Evolutionary conservation across 2,329 filamentous ascomycete genomes (phyloP).

Genomic region (Exophiala phaeomuriformis): DNA sequence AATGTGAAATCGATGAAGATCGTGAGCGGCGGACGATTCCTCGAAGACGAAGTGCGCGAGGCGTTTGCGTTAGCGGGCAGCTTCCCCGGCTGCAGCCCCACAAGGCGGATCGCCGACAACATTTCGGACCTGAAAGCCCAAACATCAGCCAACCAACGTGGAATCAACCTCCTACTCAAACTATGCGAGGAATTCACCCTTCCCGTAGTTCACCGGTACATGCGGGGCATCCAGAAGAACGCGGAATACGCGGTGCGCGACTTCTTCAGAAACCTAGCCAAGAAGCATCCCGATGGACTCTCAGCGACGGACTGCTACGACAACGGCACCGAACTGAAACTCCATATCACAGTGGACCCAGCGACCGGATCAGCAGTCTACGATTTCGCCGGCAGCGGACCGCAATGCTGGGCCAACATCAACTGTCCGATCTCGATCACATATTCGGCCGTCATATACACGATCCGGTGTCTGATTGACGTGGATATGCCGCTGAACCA

Average conservation of each 20-base stretch:
- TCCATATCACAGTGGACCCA: constrained; percentile 32
- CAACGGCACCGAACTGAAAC: constrained; percentile 33
- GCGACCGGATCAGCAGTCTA: constrained; percentile 31
- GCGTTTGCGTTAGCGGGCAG: constrained; percentile 3
- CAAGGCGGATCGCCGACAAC: constrained; percentile 36
- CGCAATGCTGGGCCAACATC: constrained; percentile 19
- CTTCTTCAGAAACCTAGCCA: constrained; percentile 27
- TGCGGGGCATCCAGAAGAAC: constrained; percentile 35
- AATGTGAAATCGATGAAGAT: constrained; percentile 38
- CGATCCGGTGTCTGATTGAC: constrained; percentile 28
- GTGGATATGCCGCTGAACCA: constrained; percentile 33
- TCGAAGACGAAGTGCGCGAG: constrained; percentile 22
- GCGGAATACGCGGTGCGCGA: constrained; percentile 32
- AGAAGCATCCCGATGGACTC: constrained; percentile 22
- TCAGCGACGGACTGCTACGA: constrained; percentile 37
- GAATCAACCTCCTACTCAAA: constrained; percentile 33
- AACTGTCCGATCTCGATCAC: constrained; percentile 37
- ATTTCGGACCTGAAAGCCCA: constrained; percentile 42
- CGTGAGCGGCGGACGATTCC: constrained; percentile 33
- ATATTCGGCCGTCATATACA: constrained; percentile 33
- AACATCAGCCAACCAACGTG: constrained; percentile 40
- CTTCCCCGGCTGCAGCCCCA: not conserved
- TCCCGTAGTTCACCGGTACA: constrained; percentile 36
- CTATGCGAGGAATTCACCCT: constrained; percentile 34
- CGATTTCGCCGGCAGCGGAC: constrained; percentile 2